phyloP scores from a whole-genome alignment of 345 rosid genomes.

The Gossypium sturtianum region DNA sequence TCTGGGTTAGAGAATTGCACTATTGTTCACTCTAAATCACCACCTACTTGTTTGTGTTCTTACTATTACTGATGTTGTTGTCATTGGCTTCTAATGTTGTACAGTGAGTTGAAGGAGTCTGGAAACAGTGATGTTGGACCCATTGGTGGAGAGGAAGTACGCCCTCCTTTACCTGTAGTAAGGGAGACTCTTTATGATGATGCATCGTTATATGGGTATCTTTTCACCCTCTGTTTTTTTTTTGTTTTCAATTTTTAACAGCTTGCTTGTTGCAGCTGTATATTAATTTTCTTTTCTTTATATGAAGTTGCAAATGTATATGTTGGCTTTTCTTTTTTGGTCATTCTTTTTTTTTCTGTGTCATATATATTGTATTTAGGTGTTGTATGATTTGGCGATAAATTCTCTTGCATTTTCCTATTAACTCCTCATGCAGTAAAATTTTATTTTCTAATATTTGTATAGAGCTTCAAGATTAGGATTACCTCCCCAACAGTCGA shows the following conservation, averaged over 20 bases:
- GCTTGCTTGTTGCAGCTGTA: neutral
- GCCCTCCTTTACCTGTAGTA: constrained; percentile 91
- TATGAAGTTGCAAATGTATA: neutral
- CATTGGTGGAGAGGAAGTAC: constrained; percentile 66
- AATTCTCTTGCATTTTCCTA: neutral
- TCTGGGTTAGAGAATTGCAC: neutral
- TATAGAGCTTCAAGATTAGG: constrained; percentile 53
- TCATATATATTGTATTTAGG: neutral
- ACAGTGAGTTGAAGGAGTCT: constrained; percentile 37
- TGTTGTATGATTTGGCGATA: neutral
- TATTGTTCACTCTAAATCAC: neutral
- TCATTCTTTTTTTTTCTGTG: neutral
- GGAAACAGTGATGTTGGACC: constrained; percentile 35
- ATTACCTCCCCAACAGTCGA: constrained; percentile 38
- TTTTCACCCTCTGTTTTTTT: neutral
- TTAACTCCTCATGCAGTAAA: neutral
- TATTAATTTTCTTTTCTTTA: neutral
- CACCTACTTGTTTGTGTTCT: neutral
- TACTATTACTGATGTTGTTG: constrained; percentile 6
- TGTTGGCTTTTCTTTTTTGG: neutral
- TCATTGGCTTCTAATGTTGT: constrained; percentile 17
- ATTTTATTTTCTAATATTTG: constrained; percentile 1
- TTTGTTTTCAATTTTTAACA: neutral
- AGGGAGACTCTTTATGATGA: constrained; percentile 95
- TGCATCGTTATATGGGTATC: constrained; percentile 55